Base-by-base conservation (phyloP, 208 protist species). In the Wallacemonas sp. region DNA sequence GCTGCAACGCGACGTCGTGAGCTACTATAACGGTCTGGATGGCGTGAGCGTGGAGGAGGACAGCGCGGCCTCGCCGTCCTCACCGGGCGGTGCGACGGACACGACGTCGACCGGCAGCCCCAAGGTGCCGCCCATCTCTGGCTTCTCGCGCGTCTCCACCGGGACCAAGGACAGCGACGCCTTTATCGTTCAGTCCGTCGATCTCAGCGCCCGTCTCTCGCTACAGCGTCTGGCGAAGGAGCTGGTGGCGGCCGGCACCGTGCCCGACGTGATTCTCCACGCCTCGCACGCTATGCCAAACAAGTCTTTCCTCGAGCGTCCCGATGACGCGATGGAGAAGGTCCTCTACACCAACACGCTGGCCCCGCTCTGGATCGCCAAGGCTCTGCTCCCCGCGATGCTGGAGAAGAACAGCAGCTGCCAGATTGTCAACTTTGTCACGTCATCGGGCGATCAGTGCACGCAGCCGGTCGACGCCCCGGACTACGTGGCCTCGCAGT, bases 261-360 rank as follows among this genome's bases (percentile, higher is more conserved):
- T 54, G 61, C 61, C 87, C 4, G 75, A 91, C 57, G 72, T 87
- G 3, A 45, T 91, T 46, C 44, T 91, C 16, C 74, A 87, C 74
- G 78, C 73, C 22, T 71, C 76, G 1, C 70, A 83, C 33, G 46
- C 33, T 25, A 49, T 12, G 41, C 67, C 71, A n/a, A 48, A 14
- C 18, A 71, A 68, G 61, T 48, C 49, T 20, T 76, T 87, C 61
- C 70, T 77, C 54, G 66, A 81, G n/a, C 76, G 79, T 44, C 23
- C 44, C 0, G 81, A 91, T 39, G 76, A 87, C 26, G 70, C 81
- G 11, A 67, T 71, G 31, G 84, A 91, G 57, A 74, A 68, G 23
- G 69, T 84, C n/a, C 5, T 91, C 12, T 65, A 74, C 23, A 57
- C 49, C 2, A 87, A 86, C 62, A 64, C 67, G 1, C 41, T 91